Base-by-base conservation (phyloP, 805 yeast genomes). In the Lipomyces japonicus region DNA sequence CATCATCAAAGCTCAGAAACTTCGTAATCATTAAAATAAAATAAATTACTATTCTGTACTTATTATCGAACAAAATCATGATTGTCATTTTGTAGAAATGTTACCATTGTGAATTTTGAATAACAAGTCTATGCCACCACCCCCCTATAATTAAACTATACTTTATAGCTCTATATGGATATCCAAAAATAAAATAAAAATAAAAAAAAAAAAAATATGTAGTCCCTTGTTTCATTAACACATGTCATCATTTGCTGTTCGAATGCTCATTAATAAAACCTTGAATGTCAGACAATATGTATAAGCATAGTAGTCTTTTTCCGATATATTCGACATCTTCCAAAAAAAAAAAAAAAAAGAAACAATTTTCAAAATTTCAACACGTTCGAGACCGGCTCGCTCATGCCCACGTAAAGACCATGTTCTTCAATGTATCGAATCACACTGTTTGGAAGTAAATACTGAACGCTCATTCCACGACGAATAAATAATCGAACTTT, bases 401-500 rank as follows among this genome's bases (percentile, higher is more conserved):
- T 50, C 56, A 51, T 47, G 42, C 58, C 58, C 18, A 54, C 48
- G 44, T 93, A 93, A 40, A 93, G 75, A 18, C 84, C 82, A 66
- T 93, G 91, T 64, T 93, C 96, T 65, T 89, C 95, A 55, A 93
- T 89, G 66, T 93, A 93, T 58, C 97, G 77, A 46, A 93, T 93
- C 42, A 93, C 98, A 37, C 90, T 80, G 67, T 91, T 93, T 2
- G 98, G 98, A 56, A 91, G 73, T 53, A 93, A 72, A 65, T 93
- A 93, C 65, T 91, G 97, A 18, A 93, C 97, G 52, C 95, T 83
- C 98, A 93, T 93, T 21, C 95, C 95, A 57, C 98, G 78, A 64
- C 98, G 78, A 32, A 93, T 79, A 62, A 93, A 93, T 54, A 93
- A 75, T 46, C 98, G 76, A 40, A 93, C 96, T 68, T 93, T 93